Evolutionary conservation across 2,329 filamentous ascomycete genomes (phyloP), one percentile per base, ranked within the genome.

Genomic region (Trichoderma sp.): DNA sequence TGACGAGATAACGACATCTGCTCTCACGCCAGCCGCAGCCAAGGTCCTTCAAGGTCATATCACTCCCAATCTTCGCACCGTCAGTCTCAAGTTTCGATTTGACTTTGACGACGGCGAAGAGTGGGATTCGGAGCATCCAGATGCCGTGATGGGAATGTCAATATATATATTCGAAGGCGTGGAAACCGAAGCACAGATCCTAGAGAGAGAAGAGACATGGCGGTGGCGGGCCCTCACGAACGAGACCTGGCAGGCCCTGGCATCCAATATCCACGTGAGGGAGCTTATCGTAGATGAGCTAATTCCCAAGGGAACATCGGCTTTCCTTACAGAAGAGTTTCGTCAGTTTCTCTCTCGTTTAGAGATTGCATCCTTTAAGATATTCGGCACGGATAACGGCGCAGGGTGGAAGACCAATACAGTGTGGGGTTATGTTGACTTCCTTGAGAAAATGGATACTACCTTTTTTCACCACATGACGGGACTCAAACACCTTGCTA

Each of bases 191-290:
- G 67, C 29, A 9, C 41, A 62, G 1, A 24, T 71, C 31, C 53
- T 33, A 21, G 56, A 59, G 31, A 71, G 56, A 6, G 67, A 71
- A 45, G 35, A 41, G 31, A 29, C 21, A 31, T 71, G 50, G 50
- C 50, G 45, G 31, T 71, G 67, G 67, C 53, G 67, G 12, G 67
- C 67, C 38, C 67, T 71, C 60, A 71, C 45, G 53, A 71, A 62
- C 27, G 67, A 71, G 67, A 62, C 67, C n/a, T 71, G 67, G 67
- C 14, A 12, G 27, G 50, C 67, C 31, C 33, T 71, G 31, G 35
- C 53, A 31, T 4, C 67, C 31, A 71, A 71, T 41, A 62, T 29
- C 14, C 35, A 71, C 41, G 53, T 71, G 67, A 62, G 67, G 21
- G 67, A 41, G 31, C 67, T 71, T 38, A 59, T 62, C 50, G 21